Conservation (phyloP, 1,284 basidiomycete species). For the Pterulicium gracile region DNA sequence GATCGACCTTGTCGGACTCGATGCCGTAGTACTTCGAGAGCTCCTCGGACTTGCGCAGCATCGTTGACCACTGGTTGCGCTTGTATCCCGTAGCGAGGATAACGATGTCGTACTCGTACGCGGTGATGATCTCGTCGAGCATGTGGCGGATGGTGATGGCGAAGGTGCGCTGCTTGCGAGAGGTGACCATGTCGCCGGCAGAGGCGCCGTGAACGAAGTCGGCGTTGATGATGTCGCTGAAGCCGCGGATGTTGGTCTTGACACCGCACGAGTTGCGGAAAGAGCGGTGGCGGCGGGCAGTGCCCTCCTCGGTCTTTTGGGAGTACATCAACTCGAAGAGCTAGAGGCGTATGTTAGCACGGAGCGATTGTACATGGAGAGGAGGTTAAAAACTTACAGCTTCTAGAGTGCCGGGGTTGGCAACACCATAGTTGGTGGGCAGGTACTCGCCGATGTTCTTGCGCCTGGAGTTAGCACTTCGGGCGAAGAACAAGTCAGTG, state of each 20-base stretch:
- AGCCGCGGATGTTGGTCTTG: neutral
- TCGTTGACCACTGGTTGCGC: conserved; percentile 35
- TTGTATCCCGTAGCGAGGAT: conserved; percentile 51
- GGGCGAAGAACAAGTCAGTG: conserved; percentile 27
- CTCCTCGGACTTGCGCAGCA: conserved; percentile 28
- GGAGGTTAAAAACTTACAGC: conserved; percentile 24
- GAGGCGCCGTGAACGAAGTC: conserved; percentile 14
- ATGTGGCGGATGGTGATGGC: conserved; percentile 12
- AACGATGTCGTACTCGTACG: conserved; percentile 33
- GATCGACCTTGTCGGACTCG: neutral
- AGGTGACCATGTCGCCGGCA: conserved; percentile 22
- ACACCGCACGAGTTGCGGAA: conserved; percentile 4
- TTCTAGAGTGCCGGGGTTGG: conserved; percentile 39
- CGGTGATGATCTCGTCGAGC: conserved; percentile 18
- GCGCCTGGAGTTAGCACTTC: conserved; percentile 24
- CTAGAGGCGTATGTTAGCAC: no score
- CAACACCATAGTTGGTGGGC: conserved; percentile 46
- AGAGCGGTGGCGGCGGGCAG: conserved; percentile 22
- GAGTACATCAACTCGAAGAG: conserved; percentile 45
- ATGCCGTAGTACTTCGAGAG: conserved; percentile 25
- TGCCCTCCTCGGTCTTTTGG: conserved; percentile 37
- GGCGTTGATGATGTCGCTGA: conserved; percentile 26
- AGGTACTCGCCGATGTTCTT: conserved; percentile 33
- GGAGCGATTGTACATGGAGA: conserved; percentile 2
- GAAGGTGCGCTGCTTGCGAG: conserved; percentile 22